Evolutionary conservation across 2,329 filamentous ascomycete species (phyloP), one percentile per base, ranked within the genome.

Genomic region (Colletotrichum lentis): DNA sequence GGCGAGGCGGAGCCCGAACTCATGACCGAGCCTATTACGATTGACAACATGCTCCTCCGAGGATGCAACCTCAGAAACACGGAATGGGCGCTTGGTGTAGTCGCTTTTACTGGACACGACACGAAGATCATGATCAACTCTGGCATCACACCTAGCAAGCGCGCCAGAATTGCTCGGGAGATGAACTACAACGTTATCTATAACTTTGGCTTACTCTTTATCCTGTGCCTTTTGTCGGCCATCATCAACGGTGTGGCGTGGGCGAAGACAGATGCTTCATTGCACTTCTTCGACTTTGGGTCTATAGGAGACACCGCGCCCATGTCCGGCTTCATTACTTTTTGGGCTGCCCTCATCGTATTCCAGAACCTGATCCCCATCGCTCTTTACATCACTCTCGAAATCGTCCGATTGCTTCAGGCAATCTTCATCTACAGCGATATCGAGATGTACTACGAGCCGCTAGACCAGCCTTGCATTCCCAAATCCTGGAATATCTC

Each of bases 61-160:
- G 96, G 96, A 63, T 97, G 94, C 80, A 96, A 94, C 73, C 81
- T 99, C 56, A 89, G 94, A 72, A 99, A 98, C 78, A 99, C 96
- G 0, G 94, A 98, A 76, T 99, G 96, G 96, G 86, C 94, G 62
- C 86, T 99, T 6, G 96, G 94, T 61, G 87, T 99, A 3, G 95
- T 98, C 57, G 84, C 97, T 20, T 99, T 97, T 80, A 98, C 96
- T 16, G 96, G 96, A 41, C 90, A 94, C 75, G 95, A 99, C 77
- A 97, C 95, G 41, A 99, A 98, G 82, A 98, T 97, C 77, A 99
- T 99, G 96, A 91, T 97, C 82, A 99, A 99, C 77, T 92, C 96
- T 35, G 96, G 96, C 69, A 91, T 95, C 70, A 99, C 96, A 1
- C 96, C 96, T 14, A 97, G 89, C 77, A 99, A 99, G 83, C 91